Evolutionary conservation across 2,329 filamentous ascomycete genomes (phyloP), one percentile per base, ranked within the genome.

Genomic region (Trichoderma semiorbis): DNA sequence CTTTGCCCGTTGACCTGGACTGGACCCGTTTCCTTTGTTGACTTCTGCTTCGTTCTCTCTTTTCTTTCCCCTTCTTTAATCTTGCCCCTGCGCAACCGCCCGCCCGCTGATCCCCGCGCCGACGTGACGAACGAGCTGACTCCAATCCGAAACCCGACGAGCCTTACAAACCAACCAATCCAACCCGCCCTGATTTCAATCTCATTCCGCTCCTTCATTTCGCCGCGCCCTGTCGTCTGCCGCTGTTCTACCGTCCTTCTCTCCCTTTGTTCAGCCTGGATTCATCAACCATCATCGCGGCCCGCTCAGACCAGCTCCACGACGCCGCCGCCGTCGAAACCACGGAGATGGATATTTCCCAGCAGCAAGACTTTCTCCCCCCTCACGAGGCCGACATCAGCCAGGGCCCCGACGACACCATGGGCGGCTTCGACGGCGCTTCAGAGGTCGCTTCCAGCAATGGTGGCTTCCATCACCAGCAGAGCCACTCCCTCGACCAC

Each of bases 401-500:
- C 61, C 61, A 66, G 11, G 50, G 50, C 26, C 69, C 47, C 14
- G 86, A 89, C 74, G 87, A 88, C 72, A 84, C 84, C 50, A 78
- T 88, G 60, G 84, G 82, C 72, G 84, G 83, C 71, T 80, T 88
- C 72, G 86, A 89, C 28, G 83, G 81, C 72, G 83, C 84, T 50
- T 82, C 83, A 47, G 81, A 84, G n/a, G 75, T 84, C 39, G 75
- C 77, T 18, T 74, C 77, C 55, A 81, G 75, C 77, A 82, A 79
- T 71, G 81, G 80, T 72, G 81, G 80, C 74, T 53, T 34, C 67
- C 82, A 80, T 65, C 84, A 86, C 73, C 79, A 81, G 43, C 83
- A 86, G 75, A 84, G 83, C 75, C 84, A 85, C 73, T 85, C 86
- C 7, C 78, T 87, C 74, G 87, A 89, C 75, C 84, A 87, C 71